Evolutionary conservation across 2,329 filamentous ascomycete genomes (phyloP), one percentile per base, ranked within the genome.

Genomic region (Cordyceps javanica): DNA sequence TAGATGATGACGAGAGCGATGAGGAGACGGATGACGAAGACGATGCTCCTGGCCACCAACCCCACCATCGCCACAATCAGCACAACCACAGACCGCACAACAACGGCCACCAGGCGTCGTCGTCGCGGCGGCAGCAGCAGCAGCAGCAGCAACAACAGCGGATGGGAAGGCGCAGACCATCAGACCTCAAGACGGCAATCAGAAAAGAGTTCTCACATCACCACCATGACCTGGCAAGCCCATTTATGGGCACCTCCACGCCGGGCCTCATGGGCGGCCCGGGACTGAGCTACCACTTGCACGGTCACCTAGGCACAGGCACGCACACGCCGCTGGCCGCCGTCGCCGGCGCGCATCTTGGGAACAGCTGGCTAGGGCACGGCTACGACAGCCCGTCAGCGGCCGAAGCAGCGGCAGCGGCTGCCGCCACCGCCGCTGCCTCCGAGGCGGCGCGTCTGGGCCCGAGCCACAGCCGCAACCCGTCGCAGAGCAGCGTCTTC

Each of bases 201-300:
- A 67, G 68, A 48, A 64, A 62, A 52, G 72, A 72, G 41, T 60
- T 67, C 49, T 59, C 62, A 32, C 67, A 69, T 4, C 64, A 71
- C 64, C 26, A 56, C 44, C 34, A 49, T 28, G 81, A 86, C 61
- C 63, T 82, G 23, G 76, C 77, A 26, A 80, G 73, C 68, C 83
- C 75, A 65, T 87, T 81, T 71, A 75, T 82, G 64, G 86, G 77
- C 63, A 78, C 78, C 65, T 75, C 79, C n/a, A 83, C 82, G 21
- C 82, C 82, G 2, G 83, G 83, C 1, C 81, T 88, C 46, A 80
- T 88, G 5, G 88, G 89, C 58, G 88, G 87, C 30, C 87, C 88
- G 11, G 91, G 90, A 64, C 78, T 93, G 65, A 87, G 87, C 69
- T 94, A 93, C 71, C 93, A 93, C 71, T 93, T 94, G 67, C 89